Percentiles rank a stretch among this genome's conserved stretches.
Evolutionary conservation across 202 grass and related monocot genomes (phyloP).

Genomic region (Dendrocalamus latiflorus): DNA sequence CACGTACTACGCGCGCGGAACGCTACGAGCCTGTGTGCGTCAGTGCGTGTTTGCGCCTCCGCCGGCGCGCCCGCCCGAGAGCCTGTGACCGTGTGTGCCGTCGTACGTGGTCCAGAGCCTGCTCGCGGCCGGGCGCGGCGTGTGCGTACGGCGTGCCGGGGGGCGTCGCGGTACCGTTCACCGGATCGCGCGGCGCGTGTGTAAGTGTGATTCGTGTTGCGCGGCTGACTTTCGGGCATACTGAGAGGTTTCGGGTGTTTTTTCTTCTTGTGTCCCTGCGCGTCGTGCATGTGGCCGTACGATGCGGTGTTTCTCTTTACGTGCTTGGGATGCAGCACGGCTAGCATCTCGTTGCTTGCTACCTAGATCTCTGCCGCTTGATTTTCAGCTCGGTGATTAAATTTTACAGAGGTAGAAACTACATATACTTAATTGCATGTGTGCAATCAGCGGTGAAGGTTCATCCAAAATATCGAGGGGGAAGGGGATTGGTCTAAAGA

Average conservation of each 20-base stretch:
- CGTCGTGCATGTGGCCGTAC: constrained; percentile 28
- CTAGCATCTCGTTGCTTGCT: background rate
- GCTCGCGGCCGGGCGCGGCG: no score
- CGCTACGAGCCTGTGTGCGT: background rate
- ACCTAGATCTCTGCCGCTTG: background rate
- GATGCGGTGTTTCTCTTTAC: constrained; percentile 10
- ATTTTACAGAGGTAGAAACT: background rate
- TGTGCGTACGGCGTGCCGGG: background rate
- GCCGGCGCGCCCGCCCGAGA: background rate
- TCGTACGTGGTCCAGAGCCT: background rate
- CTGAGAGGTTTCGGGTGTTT: background rate
- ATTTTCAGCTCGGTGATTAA: background rate
- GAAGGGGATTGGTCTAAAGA: background rate
- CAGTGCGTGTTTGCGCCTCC: background rate
- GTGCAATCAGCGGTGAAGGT: background rate
- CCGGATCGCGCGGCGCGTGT: background rate
- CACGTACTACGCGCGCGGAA: background rate
- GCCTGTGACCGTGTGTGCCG: background rate
- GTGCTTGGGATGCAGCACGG: background rate
- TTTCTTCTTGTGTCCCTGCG: background rate
- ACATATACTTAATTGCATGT: background rate
- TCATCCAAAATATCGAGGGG: background rate
- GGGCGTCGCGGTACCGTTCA: background rate
- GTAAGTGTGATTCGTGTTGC: background rate
- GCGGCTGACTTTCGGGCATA: background rate